Evolutionary conservation across 441 rosid genomes (phyloP), one percentile per base, ranked within the genome.

Genomic region (Pelargonium cotyledonis): DNA sequence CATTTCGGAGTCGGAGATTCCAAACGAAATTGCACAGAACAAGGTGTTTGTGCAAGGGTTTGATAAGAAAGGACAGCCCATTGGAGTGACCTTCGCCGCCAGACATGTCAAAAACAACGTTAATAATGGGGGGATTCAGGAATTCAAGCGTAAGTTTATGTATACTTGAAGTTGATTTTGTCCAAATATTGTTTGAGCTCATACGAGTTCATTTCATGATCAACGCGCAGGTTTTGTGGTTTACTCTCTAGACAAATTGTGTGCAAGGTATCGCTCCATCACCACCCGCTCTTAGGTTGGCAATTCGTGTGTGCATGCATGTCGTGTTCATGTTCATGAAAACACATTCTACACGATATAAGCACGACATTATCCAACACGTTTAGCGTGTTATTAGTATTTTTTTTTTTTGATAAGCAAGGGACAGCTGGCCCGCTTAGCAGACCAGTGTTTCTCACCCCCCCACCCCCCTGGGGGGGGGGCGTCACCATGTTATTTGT

Each of bases 171-270:
- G 2, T 61, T 7, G 35, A 14, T 23, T 61, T 61, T 46, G 53
- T 46, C 53, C 1, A 2, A 11, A 46, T 46, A 46, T 8, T 46
- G 53, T 46, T 46, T 29, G 2, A 3, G 4, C 4, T 23, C 26
- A 23, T 1, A 1, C 35, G 35, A 3, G 35, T 29, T 29, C 35
- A 29, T 29, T 29, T 2, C 3, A 29, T 29, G 35, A 1, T n/a
- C n/a, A n/a, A 14, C 62, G 41, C 49, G 19, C 83, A 85, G 89
- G 84, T 75, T 85, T 75, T 68, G 43, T 67, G 0, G 89, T 80
- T 40, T 80, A 69, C 26, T 4, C 8, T 16, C 12, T 38, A 46
- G 85, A 85, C 68, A 83, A 75, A 66, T 49, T 76, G 69, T 78
- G 81, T 40, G 14, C 80, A 16, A 83, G 88, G 88, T 85, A 81